phyloP scores from a whole-genome alignment of 116 monocot genomes.

The Dioscorea cayenensis region DNA sequence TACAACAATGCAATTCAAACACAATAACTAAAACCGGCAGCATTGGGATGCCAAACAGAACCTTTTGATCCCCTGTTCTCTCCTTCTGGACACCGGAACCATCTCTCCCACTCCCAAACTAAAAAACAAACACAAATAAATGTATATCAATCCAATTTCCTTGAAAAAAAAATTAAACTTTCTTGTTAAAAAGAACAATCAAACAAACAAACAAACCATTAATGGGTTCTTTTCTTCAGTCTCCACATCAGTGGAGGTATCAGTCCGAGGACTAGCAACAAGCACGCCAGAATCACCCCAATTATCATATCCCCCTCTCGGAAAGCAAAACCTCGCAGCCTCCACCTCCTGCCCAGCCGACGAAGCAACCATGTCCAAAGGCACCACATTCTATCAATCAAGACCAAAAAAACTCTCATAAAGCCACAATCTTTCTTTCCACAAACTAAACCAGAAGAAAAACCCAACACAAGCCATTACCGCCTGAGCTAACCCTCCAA shows the following conservation, averaged over 20 bases:
- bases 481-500: constrained; percentile 21
- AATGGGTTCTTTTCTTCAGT: constrained; percentile 30
- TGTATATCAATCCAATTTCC: background rate
- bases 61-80: constrained; percentile 50
- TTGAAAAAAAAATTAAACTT: no score
- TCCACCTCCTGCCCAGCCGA: constrained; percentile 10
- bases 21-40: background rate
- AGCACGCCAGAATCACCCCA: constrained; percentile 63
- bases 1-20: no score
- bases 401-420: background rate
- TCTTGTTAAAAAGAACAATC: no score
- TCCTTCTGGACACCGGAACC: constrained; percentile 16
- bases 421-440: background rate
- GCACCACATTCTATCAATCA: constrained; percentile 24
- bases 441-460: background rate
- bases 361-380: constrained; percentile 30
- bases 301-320: constrained; percentile 43
- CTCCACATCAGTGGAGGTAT: constrained; percentile 57
- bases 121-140: background rate
- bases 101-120: constrained; percentile 24
- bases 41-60: background rate
- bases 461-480: background rate
- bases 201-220: background rate
- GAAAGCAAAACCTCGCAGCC: constrained; percentile 16
- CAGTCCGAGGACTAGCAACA: constrained; percentile 40